These are phyloP conservation scores for Aspergillus hortae DNA, from an alignment of 2,329 filamentous ascomycete species.

Conservation along the genomic window DNA sequence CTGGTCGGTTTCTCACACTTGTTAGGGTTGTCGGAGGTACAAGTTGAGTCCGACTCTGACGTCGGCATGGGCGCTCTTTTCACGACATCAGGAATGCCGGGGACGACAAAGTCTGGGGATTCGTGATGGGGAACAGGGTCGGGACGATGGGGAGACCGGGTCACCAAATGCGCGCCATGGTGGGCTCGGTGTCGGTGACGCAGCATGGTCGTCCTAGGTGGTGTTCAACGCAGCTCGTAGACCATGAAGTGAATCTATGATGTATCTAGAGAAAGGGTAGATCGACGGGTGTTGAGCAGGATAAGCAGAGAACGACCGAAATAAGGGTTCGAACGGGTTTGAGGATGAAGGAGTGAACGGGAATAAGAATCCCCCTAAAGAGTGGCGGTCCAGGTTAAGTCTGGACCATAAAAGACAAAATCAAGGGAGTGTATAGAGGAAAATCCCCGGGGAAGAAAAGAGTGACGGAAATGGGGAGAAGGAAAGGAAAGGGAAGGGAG, in stretches of 20 bases:
- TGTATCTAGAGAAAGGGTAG: background rate
- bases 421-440: background rate
- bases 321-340: slow-evolving; percentile 2
- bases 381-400: background rate
- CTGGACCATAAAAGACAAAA: background rate
- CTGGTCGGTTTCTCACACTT: slow-evolving; percentile 59
- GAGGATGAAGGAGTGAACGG: slow-evolving; percentile 26
- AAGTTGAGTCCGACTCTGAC: slow-evolving; percentile 12
- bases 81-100: slow-evolving; percentile 24
- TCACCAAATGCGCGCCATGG: slow-evolving; percentile 24
- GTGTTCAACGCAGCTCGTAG: background rate
- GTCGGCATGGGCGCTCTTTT: slow-evolving; percentile 22
- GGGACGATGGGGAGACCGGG: slow-evolving; percentile 19
- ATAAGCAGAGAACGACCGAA: slow-evolving; percentile 6
- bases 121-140: slow-evolving; percentile 24
- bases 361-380: slow-evolving; percentile 14
- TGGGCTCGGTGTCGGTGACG: slow-evolving; percentile 20
- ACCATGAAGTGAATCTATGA: background rate
- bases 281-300: background rate
- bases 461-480: slow-evolving; percentile 9
- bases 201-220: slow-evolving; percentile 19
- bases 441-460: background rate
- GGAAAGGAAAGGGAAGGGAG: background rate
- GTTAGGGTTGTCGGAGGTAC: slow-evolving; percentile 21
- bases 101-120: slow-evolving; percentile 19